Conservation (phyloP, 306 rosid species). For the barrel medic (Medicago truncatula) region DNA sequence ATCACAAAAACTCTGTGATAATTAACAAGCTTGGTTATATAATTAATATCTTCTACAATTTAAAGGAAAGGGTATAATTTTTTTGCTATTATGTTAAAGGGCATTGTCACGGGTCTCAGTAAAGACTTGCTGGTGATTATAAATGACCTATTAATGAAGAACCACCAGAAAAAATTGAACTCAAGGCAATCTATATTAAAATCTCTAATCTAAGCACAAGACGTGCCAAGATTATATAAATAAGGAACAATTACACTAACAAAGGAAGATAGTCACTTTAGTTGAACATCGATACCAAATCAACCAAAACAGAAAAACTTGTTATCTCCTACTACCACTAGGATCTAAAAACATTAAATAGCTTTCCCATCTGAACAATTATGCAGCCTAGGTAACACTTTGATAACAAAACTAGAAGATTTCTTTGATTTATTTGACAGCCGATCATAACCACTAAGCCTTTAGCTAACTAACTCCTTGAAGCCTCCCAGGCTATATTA, state of each 20-base stretch:
- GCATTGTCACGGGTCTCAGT: background rate
- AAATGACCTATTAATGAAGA: background rate
- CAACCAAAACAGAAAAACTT: background rate
- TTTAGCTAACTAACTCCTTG: background rate
- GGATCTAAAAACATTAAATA: too few species aligned
- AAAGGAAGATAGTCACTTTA: background rate
- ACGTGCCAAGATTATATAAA: background rate
- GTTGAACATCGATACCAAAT: background rate
- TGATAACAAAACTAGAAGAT: background rate
- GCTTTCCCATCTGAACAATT: background rate
- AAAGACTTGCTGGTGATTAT: background rate
- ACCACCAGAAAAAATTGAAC: background rate
- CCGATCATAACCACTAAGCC: background rate
- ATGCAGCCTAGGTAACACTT: background rate
- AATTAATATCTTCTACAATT: background rate
- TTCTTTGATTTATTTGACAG: background rate
- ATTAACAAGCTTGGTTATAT: background rate
- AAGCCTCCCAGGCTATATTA: background rate
- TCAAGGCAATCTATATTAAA: background rate
- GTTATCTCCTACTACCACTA: background rate
- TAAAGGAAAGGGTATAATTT: background rate
- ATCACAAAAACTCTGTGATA: background rate
- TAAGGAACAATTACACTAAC: background rate
- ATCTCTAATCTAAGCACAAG: background rate
- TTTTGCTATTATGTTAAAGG: background rate